Percentiles rank a stretch among this genome's conserved stretches.
These are phyloP conservation scores for Apiotrichum veenhuisii DNA, from an alignment of 1,284 basidiomycete genomes.

Conservation along the genomic window DNA sequence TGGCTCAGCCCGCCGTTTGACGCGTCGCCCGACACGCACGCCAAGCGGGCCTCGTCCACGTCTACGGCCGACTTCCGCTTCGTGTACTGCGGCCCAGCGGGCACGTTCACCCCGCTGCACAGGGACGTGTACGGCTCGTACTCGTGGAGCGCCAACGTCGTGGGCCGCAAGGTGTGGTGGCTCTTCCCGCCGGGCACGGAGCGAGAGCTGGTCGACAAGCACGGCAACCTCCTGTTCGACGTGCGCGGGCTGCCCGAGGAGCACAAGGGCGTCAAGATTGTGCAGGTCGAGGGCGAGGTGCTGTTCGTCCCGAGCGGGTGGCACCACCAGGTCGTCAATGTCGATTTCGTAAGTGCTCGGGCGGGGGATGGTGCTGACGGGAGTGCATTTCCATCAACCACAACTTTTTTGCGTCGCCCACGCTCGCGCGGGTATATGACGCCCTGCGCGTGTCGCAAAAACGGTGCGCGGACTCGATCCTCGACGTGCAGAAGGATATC, in stretches of 20 bases:
- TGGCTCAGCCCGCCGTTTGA: slow-evolving; percentile 52
- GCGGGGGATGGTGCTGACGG: not conserved
- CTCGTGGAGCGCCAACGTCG: slow-evolving; percentile 58
- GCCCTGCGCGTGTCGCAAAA: slow-evolving; percentile 47
- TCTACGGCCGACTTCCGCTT: slow-evolving; percentile 40
- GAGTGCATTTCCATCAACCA: slow-evolving; percentile 54
- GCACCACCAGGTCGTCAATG: slow-evolving; percentile 50
- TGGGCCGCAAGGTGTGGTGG: slow-evolving; percentile 57
- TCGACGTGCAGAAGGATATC: slow-evolving; percentile 47
- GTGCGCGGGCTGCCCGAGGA: slow-evolving; percentile 29
- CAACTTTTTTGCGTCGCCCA: slow-evolving; percentile 55
- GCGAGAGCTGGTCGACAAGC: slow-evolving; percentile 28
- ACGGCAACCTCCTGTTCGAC: slow-evolving; percentile 41
- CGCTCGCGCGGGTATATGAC: slow-evolving; percentile 51
- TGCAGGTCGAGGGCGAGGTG: slow-evolving; percentile 49
- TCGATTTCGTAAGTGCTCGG: slow-evolving; percentile 39
- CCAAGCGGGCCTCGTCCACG: slow-evolving; percentile 3
- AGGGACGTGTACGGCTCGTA: slow-evolving; percentile 59
- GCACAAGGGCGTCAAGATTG: slow-evolving; percentile 34
- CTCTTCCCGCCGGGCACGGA: slow-evolving; percentile 53
- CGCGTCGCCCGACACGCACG: slow-evolving; percentile 8
- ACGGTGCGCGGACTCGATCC: slow-evolving; percentile 50
- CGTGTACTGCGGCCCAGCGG: slow-evolving; percentile 51
- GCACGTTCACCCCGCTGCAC: slow-evolving; percentile 52
- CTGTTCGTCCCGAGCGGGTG: slow-evolving; percentile 54